A percentile compares a stretch with the other conserved stretches of the same genome.
These are phyloP conservation scores for Chlorella sorokiniana DNA, from an alignment of 139 green algal genomes.

Conservation along the genomic window DNA sequence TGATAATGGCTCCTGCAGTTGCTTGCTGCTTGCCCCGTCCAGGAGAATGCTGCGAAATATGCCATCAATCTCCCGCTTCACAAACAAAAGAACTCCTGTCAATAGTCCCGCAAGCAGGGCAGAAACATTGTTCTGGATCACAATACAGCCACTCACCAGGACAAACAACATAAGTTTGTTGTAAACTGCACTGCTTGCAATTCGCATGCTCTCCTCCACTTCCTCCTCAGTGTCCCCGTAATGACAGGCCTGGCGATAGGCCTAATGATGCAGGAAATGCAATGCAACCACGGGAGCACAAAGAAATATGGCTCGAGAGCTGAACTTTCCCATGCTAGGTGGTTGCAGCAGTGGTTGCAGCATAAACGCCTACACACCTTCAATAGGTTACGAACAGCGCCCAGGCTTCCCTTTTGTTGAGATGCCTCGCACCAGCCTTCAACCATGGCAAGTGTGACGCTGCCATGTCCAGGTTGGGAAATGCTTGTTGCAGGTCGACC, in stretches of 20 bases:
- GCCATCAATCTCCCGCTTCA: constrained; percentile 70
- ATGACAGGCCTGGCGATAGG: constrained; percentile 87
- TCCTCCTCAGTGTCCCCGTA: constrained; percentile 81
- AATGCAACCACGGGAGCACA: no score
- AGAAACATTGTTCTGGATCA: background rate
- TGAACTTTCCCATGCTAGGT: background rate
- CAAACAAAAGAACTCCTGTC: background rate
- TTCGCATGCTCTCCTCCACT: constrained; percentile 56
- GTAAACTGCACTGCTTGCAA: constrained; percentile 78
- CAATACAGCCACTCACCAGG: constrained; percentile 51
- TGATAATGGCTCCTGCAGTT: background rate
- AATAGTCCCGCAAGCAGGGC: background rate
- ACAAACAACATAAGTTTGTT: constrained; percentile 91
- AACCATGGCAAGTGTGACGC: constrained; percentile 76
- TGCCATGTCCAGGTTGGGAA: background rate
- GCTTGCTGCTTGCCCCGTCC: constrained; percentile 30
- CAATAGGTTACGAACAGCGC: constrained; percentile 65
- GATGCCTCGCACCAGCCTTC: constrained; percentile 69
- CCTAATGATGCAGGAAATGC: constrained; percentile 42
- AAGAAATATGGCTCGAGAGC: background rate
- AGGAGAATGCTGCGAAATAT: constrained; percentile 76
- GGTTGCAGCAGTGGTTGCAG: background rate
- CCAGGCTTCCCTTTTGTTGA: constrained; percentile 51
- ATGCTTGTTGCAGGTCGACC: no score
- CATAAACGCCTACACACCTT: constrained; percentile 34